Evolutionary conservation across 345 rosid species (phyloP).

Genomic region (Arabis alpina): DNA sequence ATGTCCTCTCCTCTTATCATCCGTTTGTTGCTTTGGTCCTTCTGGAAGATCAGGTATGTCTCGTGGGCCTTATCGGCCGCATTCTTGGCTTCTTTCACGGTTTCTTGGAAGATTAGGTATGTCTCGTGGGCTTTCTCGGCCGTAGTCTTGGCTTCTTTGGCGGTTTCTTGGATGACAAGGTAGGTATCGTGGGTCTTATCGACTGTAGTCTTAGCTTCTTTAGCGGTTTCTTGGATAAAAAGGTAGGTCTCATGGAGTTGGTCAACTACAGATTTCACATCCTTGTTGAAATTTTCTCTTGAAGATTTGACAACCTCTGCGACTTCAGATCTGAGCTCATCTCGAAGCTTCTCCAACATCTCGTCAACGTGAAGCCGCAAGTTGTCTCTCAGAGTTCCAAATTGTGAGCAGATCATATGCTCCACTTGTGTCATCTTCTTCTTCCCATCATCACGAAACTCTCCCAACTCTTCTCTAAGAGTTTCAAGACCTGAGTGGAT

Average conservation of each 20-base stretch:
- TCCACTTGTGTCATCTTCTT: slow-evolving; percentile 8
- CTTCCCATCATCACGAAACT: slow-evolving; percentile 27
- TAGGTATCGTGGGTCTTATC: slow-evolving; percentile 5
- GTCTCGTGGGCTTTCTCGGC: slow-evolving; percentile 10
- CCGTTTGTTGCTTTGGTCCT: slow-evolving; percentile 10
- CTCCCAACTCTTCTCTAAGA: slow-evolving; percentile 23
- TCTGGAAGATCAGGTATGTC: background rate
- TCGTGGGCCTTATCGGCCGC: slow-evolving; percentile 7
- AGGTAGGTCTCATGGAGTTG: slow-evolving; percentile 20
- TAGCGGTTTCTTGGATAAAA: slow-evolving; percentile 21
- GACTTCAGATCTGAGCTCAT: slow-evolving; percentile 12
- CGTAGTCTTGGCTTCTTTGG: slow-evolving; percentile 5
- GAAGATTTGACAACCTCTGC: background rate
- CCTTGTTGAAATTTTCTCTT: slow-evolving; percentile 1
- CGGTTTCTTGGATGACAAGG: slow-evolving; percentile 4
- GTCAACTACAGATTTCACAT: slow-evolving; percentile 5
- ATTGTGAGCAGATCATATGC: slow-evolving; percentile 20
- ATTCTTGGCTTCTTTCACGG: slow-evolving; percentile 11
- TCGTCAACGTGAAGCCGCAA: slow-evolving; percentile 11
- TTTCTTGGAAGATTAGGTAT: slow-evolving; percentile 7
- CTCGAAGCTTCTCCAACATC: background rate
- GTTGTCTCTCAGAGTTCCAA: slow-evolving; percentile 22
- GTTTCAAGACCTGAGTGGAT: slow-evolving; percentile 22
- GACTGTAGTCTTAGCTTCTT: slow-evolving; percentile 3
- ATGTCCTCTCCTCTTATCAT: slow-evolving; percentile 31